Percentiles rank a stretch among this genome's conserved stretches.
Evolutionary conservation across 73 alveolate genomes (phyloP).

Genomic region (Vitrella brassicaformis): DNA sequence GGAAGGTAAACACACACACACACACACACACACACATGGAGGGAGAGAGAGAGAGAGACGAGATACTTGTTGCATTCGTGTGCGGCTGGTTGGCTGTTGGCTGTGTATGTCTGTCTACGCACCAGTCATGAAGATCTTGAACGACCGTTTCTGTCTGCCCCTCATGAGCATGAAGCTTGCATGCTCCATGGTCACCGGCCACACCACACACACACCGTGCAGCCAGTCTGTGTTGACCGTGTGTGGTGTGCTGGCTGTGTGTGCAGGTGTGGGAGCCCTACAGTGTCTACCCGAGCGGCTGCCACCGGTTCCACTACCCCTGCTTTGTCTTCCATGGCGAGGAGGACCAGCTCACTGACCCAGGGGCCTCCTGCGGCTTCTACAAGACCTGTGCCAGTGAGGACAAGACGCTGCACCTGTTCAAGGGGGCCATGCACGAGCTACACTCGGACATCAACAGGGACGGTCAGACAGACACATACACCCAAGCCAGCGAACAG

Average conservation of each 20-base stretch:
- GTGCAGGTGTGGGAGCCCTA: conserved; percentile 7
- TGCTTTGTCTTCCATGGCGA: conserved; percentile 47
- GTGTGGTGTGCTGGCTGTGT: conserved; percentile 23
- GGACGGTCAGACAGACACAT: no score
- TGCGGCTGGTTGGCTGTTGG: no score
- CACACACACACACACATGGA: no score
- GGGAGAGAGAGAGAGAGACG: no score
- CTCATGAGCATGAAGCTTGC: conserved; percentile 10
- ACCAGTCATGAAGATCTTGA: no score
- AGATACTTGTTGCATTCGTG: no score
- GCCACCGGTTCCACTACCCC: no score
- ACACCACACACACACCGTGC: not conserved
- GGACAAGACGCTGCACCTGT: conserved; percentile 1
- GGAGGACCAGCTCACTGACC: conserved; percentile 37
- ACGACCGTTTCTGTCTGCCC: not conserved
- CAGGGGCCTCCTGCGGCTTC: conserved; percentile 34
- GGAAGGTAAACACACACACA: no score
- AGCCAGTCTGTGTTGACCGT: not conserved
- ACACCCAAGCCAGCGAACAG: no score
- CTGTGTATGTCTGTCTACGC: no score
- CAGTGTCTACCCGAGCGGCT: conserved; percentile 1
- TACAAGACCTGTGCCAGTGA: conserved; percentile 38
- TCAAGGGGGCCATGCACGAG: conserved; percentile 15
- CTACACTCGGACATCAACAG: conserved; percentile 19
- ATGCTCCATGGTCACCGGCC: conserved; percentile 3